These are phyloP conservation scores for Verticillium alfalfae DNA, from an alignment of 2,329 filamentous ascomycete species.

Conservation along the genomic window DNA sequence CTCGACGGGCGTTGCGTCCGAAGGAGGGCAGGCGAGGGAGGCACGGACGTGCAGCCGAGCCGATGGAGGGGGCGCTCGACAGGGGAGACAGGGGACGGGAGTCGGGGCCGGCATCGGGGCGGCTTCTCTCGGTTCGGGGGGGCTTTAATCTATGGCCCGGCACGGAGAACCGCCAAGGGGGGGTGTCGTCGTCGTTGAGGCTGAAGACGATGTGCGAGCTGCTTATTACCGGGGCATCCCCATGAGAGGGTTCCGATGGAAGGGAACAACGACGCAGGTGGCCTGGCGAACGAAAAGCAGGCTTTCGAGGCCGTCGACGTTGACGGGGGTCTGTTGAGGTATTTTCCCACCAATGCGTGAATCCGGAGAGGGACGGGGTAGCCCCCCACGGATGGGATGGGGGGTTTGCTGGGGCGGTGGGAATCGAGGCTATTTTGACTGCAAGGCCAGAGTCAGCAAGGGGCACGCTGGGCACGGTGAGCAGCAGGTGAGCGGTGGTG, in stretches of 20 bases:
- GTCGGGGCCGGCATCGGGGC: neutral
- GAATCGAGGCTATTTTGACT: neutral
- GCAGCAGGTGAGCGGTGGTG: neutral
- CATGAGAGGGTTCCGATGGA: neutral
- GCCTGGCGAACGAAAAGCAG: neutral
- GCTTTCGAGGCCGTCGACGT: neutral
- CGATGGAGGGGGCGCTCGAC: neutral
- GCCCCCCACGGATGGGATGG: neutral
- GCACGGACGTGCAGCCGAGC: neutral
- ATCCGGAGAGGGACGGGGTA: neutral
- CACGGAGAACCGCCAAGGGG: neutral
- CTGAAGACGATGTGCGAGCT: neutral
- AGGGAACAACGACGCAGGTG: neutral
- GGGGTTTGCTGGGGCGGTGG: neutral
- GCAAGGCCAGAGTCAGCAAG: neutral
- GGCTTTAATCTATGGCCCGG: neutral
- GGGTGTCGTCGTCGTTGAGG: neutral
- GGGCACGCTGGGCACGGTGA: neutral
- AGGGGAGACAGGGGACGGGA: neutral
- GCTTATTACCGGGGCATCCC: neutral
- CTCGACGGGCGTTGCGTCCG: neutral
- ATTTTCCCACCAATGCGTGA: neutral
- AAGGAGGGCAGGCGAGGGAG: neutral
- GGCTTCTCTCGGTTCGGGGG: neutral
- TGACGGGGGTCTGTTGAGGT: neutral